Conservation (phyloP, 2,329 filamentous ascomycete genomes). For the Fusarium xylarioides region DNA sequence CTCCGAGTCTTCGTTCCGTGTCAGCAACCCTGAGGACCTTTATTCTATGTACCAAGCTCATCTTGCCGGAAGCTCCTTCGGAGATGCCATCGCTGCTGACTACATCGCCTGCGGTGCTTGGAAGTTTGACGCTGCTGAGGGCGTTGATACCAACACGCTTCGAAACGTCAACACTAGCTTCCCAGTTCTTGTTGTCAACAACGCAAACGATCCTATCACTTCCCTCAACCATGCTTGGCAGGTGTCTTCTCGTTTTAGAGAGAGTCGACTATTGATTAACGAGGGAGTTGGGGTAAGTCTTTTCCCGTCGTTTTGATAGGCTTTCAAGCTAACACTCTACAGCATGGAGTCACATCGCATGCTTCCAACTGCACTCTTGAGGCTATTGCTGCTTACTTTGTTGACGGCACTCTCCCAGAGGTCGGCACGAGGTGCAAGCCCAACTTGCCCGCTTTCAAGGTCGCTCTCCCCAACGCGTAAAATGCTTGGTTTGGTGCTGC, state of each 20-base stretch:
- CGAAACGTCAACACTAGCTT: conserved; percentile 33
- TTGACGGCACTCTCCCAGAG: conserved; percentile 1
- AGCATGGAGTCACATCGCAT: conserved; percentile 29
- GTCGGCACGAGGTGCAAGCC: conserved; percentile 21
- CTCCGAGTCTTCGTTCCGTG: conserved; percentile 23
- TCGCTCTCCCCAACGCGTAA: neutral
- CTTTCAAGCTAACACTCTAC: neutral
- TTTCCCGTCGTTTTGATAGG: rapidly evolving
- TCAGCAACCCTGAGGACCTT: conserved; percentile 11
- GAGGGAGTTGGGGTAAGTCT: conserved; percentile 36
- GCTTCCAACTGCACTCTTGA: conserved; percentile 15
- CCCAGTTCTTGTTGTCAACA: conserved; percentile 31
- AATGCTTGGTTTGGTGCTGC: neutral
- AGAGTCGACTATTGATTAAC: conserved; percentile 30
- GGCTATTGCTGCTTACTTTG: conserved; percentile 21
- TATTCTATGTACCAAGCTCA: conserved; percentile 17
- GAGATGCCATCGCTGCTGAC: conserved; percentile 11
- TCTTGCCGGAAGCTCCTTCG: conserved; percentile 21
- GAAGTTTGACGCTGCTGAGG: conserved; percentile 28
- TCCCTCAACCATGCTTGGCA: conserved; percentile 28
- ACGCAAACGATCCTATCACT: conserved; percentile 33
- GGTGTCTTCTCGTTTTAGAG: conserved; percentile 24
- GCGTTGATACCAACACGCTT: conserved; percentile 12
- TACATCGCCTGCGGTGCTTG: conserved; percentile 18
- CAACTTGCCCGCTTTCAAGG: conserved; percentile 18